phyloP scores from a whole-genome alignment of 805 yeast genomes.

The Starmerella stellata region DNA sequence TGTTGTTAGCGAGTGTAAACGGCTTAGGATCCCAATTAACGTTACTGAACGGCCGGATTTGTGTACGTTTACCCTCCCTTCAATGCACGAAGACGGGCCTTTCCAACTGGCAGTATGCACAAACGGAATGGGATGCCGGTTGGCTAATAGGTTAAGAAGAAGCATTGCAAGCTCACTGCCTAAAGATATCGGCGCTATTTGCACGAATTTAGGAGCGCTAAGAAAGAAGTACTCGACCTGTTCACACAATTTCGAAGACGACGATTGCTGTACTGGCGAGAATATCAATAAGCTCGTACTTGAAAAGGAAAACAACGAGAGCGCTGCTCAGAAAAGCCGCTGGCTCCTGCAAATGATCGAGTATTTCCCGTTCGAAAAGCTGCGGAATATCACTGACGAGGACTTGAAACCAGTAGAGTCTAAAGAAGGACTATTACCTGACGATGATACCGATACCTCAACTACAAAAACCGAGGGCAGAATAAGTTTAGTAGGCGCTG shows the following conservation, averaged over 20 bases:
- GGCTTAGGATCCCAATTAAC: slow-evolving; percentile 63
- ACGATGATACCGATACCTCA: not conserved
- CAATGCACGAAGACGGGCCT: slow-evolving; percentile 47
- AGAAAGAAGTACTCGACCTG: slow-evolving; percentile 33
- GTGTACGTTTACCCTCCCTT: slow-evolving; percentile 59
- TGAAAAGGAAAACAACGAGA: slow-evolving; percentile 30
- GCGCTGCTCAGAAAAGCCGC: slow-evolving; percentile 34
- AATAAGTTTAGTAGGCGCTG: slow-evolving; percentile 78
- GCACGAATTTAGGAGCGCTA: slow-evolving; percentile 50
- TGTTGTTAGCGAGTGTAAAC: slow-evolving; percentile 31
- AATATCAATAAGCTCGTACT: slow-evolving; percentile 43
- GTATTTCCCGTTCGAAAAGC: slow-evolving; percentile 57
- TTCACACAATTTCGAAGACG: slow-evolving; percentile 28
- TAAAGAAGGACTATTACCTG: not conserved
- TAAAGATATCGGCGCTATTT: slow-evolving; percentile 45
- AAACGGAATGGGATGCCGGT: slow-evolving; percentile 72
- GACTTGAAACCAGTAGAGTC: slow-evolving; percentile 27
- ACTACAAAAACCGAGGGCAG: slow-evolving; percentile 26
- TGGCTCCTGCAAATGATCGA: slow-evolving; percentile 86
- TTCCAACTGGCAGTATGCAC: slow-evolving; percentile 75
- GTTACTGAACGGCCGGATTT: slow-evolving; percentile 53
- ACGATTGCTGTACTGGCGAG: slow-evolving; percentile 46
- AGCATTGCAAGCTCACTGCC: slow-evolving; percentile 49
- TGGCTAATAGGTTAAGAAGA: slow-evolving; percentile 64
- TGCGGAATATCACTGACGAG: slow-evolving; percentile 41